Evolutionary conservation across 176 grass and related monocot species (phyloP), one percentile per base, ranked within the genome.

Genomic region (Phyllostachys edulis): DNA sequence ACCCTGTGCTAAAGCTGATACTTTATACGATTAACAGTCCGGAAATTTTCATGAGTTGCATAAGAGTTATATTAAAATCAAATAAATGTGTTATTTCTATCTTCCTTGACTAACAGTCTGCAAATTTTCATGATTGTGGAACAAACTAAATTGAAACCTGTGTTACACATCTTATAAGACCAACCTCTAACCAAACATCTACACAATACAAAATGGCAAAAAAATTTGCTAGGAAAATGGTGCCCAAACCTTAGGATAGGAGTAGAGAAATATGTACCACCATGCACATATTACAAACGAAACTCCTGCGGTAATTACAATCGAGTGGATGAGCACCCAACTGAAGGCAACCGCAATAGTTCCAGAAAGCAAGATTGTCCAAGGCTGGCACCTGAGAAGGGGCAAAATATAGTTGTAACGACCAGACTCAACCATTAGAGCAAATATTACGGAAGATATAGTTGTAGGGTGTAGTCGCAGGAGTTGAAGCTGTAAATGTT

Each of bases 251-350:
- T 98, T 98, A 78, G 96, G 96, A 66, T 98, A 98, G 15, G 93
- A 86, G 75, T 95, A 92, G 7, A 98, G 84, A 73, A 98, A 95
- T 63, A 98, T 93, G 85, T 93, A 98, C 96, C 96, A 95, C 96
- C 96, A 98, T 89, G 91, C 87, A 80, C 89, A 90, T 95, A 95
- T 95, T 73, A 89, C 62, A 60, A 86, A 80, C 72, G 88, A 89
- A 63, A 90, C 76, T 34, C 59, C 93, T 70, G 75, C 50, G 4
- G 84, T 98, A 82, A 95, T 71, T 39, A 95, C 10, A 90, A 69
- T 42, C 2, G 93, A 98, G 32, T 95, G 91, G 75, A 97, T 67
- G 26, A 93, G 69, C 83, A 90, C 51, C 96, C 96, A 98, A 87
- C 93, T 98, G 78, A 67, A 85, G 0, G 83, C 62, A 77, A 95